phyloP scores from a whole-genome alignment of 305 asterid genomes.

The Fraxinus latifolia region DNA sequence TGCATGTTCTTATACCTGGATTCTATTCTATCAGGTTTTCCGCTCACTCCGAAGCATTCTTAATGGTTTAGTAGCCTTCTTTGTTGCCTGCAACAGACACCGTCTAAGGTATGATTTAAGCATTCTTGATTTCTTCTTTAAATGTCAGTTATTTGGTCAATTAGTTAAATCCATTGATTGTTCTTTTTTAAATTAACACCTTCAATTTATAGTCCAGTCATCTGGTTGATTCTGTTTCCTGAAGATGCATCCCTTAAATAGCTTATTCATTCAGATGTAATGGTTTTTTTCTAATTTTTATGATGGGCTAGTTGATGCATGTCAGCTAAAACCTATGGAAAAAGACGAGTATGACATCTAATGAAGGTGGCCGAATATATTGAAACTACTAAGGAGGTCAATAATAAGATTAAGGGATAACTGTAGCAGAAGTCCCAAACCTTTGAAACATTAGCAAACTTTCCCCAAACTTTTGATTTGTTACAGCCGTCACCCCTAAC shows the following conservation, averaged over 20 bases:
- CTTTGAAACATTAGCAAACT: too few relatives aligned
- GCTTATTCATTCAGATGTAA: background rate
- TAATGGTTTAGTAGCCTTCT: slow-evolving; percentile 81
- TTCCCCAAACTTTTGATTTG: too few relatives aligned
- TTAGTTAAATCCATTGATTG: background rate
- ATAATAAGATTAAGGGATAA: background rate
- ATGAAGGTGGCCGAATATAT: background rate
- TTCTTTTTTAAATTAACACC: background rate
- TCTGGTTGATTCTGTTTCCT: background rate
- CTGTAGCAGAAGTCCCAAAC: too few relatives aligned
- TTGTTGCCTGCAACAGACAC: slow-evolving; percentile 81
- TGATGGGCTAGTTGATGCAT: background rate
- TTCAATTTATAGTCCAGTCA: background rate
- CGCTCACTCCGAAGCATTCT: slow-evolving; percentile 90
- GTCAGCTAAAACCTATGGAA: background rate
- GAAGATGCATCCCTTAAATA: background rate
- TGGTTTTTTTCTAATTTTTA: background rate
- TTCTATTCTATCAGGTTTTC: slow-evolving; percentile 53
- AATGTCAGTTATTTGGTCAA: background rate
- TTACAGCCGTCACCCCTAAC: too few relatives aligned
- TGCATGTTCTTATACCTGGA: slow-evolving; percentile 9
- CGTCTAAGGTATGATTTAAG: slow-evolving; percentile 64
- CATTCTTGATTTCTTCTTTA: background rate
- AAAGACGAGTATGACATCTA: background rate
- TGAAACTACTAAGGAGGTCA: background rate